A percentile compares a stretch with the other conserved stretches of the same genome.
phyloP scores from a whole-genome alignment of 2,329 filamentous ascomycete genomes.

The Massarina eburnea region DNA sequence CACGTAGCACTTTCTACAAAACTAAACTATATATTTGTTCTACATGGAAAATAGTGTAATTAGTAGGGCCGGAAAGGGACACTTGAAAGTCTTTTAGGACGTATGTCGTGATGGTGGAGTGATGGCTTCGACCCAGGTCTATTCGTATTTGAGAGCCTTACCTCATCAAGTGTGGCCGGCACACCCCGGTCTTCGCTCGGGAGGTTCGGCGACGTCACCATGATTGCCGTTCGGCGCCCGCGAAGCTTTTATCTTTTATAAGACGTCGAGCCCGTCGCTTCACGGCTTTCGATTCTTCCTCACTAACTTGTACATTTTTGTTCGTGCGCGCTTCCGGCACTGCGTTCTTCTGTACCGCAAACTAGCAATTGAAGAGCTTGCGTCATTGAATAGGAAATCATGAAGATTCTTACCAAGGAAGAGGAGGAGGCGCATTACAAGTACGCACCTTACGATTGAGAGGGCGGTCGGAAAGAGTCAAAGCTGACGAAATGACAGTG shows the following conservation, averaged over 20 bases:
- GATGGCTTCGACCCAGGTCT: slow-evolving; percentile 3
- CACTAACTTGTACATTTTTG: background rate
- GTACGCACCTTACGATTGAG: slow-evolving; percentile 46
- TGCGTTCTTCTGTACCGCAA: background rate
- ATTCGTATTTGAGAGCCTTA: slow-evolving; percentile 17
- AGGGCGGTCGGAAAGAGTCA: background rate
- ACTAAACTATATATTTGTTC: too few species aligned
- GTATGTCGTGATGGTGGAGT: slow-evolving; percentile 6
- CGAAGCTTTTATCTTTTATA: slow-evolving; percentile 29
- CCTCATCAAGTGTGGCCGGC: slow-evolving; percentile 16
- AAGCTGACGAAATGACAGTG: slow-evolving; percentile 43
- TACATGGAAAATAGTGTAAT: too few species aligned
- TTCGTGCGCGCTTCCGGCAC: background rate
- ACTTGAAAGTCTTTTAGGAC: too few species aligned
- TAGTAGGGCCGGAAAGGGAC: too few species aligned
- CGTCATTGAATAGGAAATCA: slow-evolving; percentile 45
- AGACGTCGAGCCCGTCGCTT: slow-evolving; percentile 19
- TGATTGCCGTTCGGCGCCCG: slow-evolving; percentile 20
- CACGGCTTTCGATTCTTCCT: slow-evolving; percentile 2
- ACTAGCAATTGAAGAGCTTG: background rate
- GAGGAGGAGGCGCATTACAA: slow-evolving; percentile 86
- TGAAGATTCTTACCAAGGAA: slow-evolving; percentile 96
- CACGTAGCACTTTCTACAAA: too few species aligned
- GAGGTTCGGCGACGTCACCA: slow-evolving; percentile 42
- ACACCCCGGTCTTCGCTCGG: slow-evolving; percentile 27